Evolutionary conservation across 2,329 filamentous ascomycete genomes (phyloP).

Genomic region (Beauveria australis): DNA sequence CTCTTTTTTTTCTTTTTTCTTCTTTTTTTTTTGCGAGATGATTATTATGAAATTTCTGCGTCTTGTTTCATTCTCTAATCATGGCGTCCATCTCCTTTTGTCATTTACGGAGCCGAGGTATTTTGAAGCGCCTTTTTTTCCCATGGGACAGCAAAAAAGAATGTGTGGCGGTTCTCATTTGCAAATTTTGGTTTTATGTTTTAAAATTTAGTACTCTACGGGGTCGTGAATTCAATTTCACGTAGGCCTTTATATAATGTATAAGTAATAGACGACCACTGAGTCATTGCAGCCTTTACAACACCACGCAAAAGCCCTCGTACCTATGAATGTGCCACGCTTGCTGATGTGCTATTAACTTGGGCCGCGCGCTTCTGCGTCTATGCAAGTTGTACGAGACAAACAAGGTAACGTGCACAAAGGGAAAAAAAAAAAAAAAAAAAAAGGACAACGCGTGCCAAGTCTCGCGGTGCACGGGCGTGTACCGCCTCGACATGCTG

Average conservation of each 20-base stretch:
- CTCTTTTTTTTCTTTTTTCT: neutral
- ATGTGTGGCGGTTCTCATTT: neutral
- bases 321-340: too few species aligned
- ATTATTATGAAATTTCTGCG: neutral
- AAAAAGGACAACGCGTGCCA: too few species aligned
- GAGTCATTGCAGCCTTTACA: neutral
- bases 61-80: too few species aligned
- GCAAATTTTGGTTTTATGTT: neutral
- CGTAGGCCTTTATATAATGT: neutral
- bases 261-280: slow-evolving; percentile 5
- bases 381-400: too few species aligned
- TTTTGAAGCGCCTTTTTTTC: neutral
- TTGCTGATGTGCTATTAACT: too few species aligned
- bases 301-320: too few species aligned
- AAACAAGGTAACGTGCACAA: too few species aligned
- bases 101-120: neutral
- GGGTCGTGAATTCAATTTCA: neutral
- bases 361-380: too few species aligned
- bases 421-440: too few species aligned
- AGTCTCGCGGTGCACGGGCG: too few species aligned
- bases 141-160: neutral
- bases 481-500: too few species aligned
- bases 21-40: neutral
- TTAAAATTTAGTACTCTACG: neutral
- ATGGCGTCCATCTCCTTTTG: too few species aligned